phyloP scores from a whole-genome alignment of 169 alveolate species.

The Eimeria praecox region DNA sequence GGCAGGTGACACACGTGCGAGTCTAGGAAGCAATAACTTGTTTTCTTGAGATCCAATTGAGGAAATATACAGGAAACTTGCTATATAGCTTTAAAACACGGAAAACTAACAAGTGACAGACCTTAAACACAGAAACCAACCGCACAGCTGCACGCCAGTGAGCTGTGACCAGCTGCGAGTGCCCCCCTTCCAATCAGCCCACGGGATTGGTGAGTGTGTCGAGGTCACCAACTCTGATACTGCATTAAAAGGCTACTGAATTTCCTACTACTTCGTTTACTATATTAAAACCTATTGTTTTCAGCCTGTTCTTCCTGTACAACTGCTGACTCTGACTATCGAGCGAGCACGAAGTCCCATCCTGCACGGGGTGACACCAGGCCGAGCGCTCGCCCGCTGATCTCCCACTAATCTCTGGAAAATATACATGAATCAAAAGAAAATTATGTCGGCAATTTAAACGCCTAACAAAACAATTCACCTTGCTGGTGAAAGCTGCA shows the following conservation, averaged over 20 bases:
- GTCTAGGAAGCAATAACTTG: not conserved
- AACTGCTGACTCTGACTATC: not conserved
- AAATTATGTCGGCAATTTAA: not conserved
- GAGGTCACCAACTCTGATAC: not conserved
- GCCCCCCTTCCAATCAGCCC: not conserved
- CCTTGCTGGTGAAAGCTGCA: no score
- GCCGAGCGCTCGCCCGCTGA: not conserved
- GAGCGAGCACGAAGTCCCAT: not conserved
- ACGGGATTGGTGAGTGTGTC: not conserved
- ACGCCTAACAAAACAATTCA: no score
- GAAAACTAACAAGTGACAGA: not conserved
- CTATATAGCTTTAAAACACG: not conserved
- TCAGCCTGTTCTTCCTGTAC: not conserved
- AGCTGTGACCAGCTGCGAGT: slow-evolving; percentile 16
- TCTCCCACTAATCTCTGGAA: not conserved
- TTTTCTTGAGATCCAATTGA: not conserved
- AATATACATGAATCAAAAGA: not conserved
- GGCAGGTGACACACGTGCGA: slow-evolving; percentile 4
- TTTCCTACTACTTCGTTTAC: not conserved
- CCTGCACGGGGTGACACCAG: not conserved
- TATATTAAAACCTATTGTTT: not conserved
- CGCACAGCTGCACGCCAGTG: not conserved
- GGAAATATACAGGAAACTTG: not conserved
- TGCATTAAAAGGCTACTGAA: not conserved
- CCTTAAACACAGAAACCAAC: not conserved